Conservation (phyloP, 1,139 yeast genomes). For the Sporopachydermia cereana region DNA sequence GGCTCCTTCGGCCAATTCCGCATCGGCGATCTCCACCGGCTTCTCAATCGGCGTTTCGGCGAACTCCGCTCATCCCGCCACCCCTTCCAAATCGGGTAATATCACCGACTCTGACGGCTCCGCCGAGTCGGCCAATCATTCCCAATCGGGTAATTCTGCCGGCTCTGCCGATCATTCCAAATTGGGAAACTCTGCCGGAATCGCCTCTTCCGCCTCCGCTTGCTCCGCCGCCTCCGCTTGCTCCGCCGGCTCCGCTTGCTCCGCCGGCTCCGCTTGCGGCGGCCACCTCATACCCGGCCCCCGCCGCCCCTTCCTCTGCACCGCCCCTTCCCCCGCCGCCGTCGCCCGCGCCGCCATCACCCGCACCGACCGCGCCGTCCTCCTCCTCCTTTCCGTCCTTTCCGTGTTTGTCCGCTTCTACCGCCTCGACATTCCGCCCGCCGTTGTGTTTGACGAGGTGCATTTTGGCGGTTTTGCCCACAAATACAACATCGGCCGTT, state of each 20-base stretch:
- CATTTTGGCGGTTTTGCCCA: constrained; percentile 62
- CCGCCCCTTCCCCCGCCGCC: not conserved
- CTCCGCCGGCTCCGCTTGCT: not conserved
- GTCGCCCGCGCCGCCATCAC: not conserved
- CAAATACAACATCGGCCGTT: constrained; percentile 48
- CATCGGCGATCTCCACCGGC: too few relatives aligned
- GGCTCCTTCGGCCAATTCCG: too few relatives aligned
- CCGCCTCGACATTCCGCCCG: constrained; percentile 15
- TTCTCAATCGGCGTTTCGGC: too few relatives aligned
- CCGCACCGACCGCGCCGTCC: constrained; percentile 8
- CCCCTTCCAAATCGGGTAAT: not conserved
- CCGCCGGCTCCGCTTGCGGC: not conserved
- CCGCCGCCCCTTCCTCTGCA: not conserved
- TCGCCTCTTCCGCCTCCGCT: too few relatives aligned
- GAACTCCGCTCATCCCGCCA: too few relatives aligned
- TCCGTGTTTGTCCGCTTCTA: constrained; percentile 13
- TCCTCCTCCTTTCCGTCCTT: constrained; percentile 8
- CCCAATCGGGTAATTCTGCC: too few relatives aligned
- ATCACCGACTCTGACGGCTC: not conserved
- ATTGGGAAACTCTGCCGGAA: too few relatives aligned
- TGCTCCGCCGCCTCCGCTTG: not conserved
- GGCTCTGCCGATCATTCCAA: too few relatives aligned
- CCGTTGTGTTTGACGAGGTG: constrained; percentile 48
- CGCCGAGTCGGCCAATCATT: not conserved
- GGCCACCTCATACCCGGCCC: not conserved